Base-by-base conservation (phyloP, 352 stramenopile genomes). In the Globisporangium mamillatum region DNA sequence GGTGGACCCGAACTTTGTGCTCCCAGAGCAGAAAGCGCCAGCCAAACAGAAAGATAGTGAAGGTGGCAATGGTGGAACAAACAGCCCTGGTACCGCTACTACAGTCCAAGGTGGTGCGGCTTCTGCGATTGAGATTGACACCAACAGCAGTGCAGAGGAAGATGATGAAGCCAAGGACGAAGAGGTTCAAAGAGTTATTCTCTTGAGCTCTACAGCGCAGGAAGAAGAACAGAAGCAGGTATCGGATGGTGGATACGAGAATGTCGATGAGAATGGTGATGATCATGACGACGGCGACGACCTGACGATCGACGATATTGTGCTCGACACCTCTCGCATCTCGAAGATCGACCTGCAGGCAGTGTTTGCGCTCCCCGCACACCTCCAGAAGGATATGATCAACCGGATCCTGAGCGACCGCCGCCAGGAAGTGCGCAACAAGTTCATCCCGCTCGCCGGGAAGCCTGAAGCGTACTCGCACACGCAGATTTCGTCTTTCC, bases 401-500 rank as follows among this genome's bases (percentile, higher is more conserved):
- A 77, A 86, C 12, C 78, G 83, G n/a, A 97, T 98, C 68, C 78
- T 89, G 61, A 78, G 89, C 29, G 89, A 98, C 58, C 82, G 95
- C 9, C 74, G 90, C 74, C 79, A 94, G 82, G 81, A 98, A 79
- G 79, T 90, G n/a, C 89, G 98, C 9, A 82, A 96, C 55, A 90
- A 98, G 75, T 99, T 98, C 65, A 98, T 99, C 65, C 88, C 92
- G 4, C 90, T 98, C 0, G 97, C 98, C 2, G 94, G 90, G 1
- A 91, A 99, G 63, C 95, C 97, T 0, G 84, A 97, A 27, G 87
- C 90, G 38, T 99, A 99, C 81, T 99, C 96, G 22, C 77, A 88
- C n/a, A 94, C 89, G 20, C 97, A 99, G 69, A 84, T 99, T 36
- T 77, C 84, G 2, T 97, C 98, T 59, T 99, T 99, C 75, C 75